Percentiles rank a stretch among this genome's conserved stretches.
These are phyloP conservation scores for Acacia melanoxylon DNA, from an alignment of 306 rosid species.

Conservation along the genomic window DNA sequence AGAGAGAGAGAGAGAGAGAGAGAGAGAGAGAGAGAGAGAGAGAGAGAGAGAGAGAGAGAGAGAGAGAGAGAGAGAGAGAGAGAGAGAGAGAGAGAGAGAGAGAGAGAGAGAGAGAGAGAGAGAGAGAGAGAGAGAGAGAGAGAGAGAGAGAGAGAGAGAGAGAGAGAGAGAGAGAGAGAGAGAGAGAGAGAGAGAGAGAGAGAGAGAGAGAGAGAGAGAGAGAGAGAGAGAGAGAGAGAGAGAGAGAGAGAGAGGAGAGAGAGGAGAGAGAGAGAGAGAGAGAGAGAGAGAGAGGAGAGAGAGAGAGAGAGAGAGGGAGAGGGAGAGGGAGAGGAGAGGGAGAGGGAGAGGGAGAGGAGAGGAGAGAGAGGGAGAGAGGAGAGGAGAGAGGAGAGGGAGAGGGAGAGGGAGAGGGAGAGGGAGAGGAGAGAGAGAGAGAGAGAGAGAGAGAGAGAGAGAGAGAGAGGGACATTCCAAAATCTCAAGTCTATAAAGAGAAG, in stretches of 20 bases:
- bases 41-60: conserved; percentile 70
- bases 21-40: conserved; percentile 62
- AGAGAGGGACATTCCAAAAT: conserved; percentile 56
- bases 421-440: too few relatives aligned
- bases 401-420: too few relatives aligned
- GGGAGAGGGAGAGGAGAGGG: too few relatives aligned
- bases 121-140: conserved; percentile 65
- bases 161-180: conserved; percentile 70
- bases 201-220: conserved; percentile 62
- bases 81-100: conserved; percentile 62
- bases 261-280: too few relatives aligned
- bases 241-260: conserved; percentile 61
- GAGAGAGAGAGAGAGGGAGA: too few relatives aligned
- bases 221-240: conserved; percentile 70
- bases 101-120: conserved; percentile 70
- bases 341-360: too few relatives aligned
- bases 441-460: conserved; percentile 76
- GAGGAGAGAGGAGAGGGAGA: too few relatives aligned
- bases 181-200: conserved; percentile 65
- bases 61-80: conserved; percentile 65
- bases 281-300: too few relatives aligned
- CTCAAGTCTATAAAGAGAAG: conserved; percentile 54
- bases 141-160: conserved; percentile 62
- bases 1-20: conserved; percentile 65
- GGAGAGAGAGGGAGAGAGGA: too few relatives aligned